Percentiles rank a stretch among this genome's conserved stretches.
These are phyloP conservation scores for Venturia aucupariae DNA, from an alignment of 2,329 filamentous ascomycete genomes.

Conservation along the genomic window DNA sequence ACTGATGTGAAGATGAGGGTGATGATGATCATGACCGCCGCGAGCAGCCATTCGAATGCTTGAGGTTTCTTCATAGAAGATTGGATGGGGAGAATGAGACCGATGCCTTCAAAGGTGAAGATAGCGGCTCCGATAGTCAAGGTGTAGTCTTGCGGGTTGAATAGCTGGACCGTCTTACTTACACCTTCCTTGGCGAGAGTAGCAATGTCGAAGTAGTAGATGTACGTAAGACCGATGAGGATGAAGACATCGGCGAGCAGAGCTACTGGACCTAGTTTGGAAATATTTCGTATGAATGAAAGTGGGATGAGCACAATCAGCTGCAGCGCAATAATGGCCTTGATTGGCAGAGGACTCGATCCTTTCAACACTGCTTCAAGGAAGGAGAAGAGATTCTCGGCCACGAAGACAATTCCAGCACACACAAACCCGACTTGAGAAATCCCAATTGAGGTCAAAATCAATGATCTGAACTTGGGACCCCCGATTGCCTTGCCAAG, in stretches of 20 bases:
- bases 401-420: conserved; percentile 67
- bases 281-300: conserved; percentile 63
- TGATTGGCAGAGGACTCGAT: conserved; percentile 39
- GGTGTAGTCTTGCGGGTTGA: conserved; percentile 61
- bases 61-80: conserved; percentile 64
- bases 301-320: conserved; percentile 56
- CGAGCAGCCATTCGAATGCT: conserved; percentile 57
- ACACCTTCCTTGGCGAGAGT: conserved; percentile 48
- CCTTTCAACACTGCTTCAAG: conserved; percentile 50
- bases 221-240: conserved; percentile 59
- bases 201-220: conserved; percentile 61
- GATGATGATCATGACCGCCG: conserved; percentile 62
- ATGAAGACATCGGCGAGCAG: conserved; percentile 65
- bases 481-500: conserved; percentile 60
- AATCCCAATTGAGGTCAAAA: conserved; percentile 60
- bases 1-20: conserved; percentile 64
- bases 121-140: conserved; percentile 65
- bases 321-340: conserved; percentile 58
- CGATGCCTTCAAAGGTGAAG: conserved; percentile 72
- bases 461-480: conserved; percentile 51
- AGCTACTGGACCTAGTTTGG: conserved; percentile 60
- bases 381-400: conserved; percentile 63
- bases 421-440: conserved; percentile 74
- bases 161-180: conserved; percentile 52
- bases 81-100: conserved; percentile 67